Conservation (phyloP, 352 stramenopile genomes). For the Peronosclerospora sorghi region DNA sequence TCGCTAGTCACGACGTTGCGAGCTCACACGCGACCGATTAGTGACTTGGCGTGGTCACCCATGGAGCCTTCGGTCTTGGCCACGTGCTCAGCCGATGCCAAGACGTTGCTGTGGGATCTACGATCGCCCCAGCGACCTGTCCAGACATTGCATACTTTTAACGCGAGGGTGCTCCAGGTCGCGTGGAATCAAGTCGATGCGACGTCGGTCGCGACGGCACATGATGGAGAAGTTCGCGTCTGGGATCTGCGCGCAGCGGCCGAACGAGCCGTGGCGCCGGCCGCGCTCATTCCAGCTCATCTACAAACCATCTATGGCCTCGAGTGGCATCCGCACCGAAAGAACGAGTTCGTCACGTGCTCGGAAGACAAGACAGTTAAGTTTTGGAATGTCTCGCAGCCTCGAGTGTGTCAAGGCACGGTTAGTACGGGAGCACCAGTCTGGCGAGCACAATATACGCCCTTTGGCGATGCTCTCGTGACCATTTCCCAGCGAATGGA, state of each 20-base stretch:
- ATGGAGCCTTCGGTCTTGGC: slow-evolving; percentile 62
- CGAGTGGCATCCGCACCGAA: slow-evolving; percentile 68
- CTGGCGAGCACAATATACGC: slow-evolving; percentile 62
- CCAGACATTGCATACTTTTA: slow-evolving; percentile 60
- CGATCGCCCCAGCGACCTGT: slow-evolving; percentile 56
- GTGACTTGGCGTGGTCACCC: slow-evolving; percentile 64
- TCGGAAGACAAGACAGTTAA: slow-evolving; percentile 81
- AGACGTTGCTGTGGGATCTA: slow-evolving; percentile 75
- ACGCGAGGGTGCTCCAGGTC: slow-evolving; percentile 54
- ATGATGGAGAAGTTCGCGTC: slow-evolving; percentile 67
- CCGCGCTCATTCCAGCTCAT: slow-evolving; percentile 58
- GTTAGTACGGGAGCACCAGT: slow-evolving; percentile 53
- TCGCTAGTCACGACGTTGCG: slow-evolving; percentile 64
- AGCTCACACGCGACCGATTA: slow-evolving; percentile 64
- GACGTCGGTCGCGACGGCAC: slow-evolving; percentile 59
- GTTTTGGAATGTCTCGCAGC: slow-evolving; percentile 66
- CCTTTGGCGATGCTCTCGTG: slow-evolving; percentile 73
- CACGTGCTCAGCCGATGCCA: slow-evolving; percentile 68
- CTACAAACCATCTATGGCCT: slow-evolving; percentile 80
- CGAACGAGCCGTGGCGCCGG: slow-evolving; percentile 36
- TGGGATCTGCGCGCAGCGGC: slow-evolving; percentile 52
- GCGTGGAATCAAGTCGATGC: slow-evolving; percentile 69
- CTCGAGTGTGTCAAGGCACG: slow-evolving; percentile 46
- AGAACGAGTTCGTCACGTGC: slow-evolving; percentile 76
- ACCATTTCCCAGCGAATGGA: slow-evolving; percentile 63